These are phyloP conservation scores for Curvularia verruculosa DNA, from an alignment of 2,329 filamentous ascomycete genomes.

Conservation along the genomic window DNA sequence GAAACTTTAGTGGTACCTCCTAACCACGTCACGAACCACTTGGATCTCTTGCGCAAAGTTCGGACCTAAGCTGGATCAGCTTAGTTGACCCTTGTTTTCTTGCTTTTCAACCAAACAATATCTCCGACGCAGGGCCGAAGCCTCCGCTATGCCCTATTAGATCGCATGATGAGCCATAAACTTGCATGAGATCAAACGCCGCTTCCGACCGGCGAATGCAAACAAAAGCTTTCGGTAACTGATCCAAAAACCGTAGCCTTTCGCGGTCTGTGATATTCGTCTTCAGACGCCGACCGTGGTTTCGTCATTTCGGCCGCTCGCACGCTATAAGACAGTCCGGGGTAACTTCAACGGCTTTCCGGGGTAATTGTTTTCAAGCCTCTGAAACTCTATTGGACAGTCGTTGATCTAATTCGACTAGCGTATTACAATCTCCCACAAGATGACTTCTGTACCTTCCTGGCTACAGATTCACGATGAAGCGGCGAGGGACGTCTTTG, in stretches of 20 bases:
- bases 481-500: constrained; percentile 15
- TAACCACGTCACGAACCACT: not conserved
- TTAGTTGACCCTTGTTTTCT: not conserved
- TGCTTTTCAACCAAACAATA: not conserved
- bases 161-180: not conserved
- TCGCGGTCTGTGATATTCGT: not conserved
- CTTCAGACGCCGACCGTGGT: not conserved
- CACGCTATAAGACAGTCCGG: constrained; percentile 1
- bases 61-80: not conserved
- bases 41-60: not conserved
- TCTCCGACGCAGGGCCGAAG: constrained; percentile 6
- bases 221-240: not conserved
- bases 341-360: not conserved
- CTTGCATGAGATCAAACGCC: not conserved
- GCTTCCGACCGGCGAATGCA: not conserved
- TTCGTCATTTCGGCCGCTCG: not conserved
- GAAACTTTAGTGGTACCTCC: not conserved
- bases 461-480: constrained; percentile 15
- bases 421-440: not conserved
- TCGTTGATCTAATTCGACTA: not conserved
- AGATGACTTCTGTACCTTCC: constrained; percentile 5
- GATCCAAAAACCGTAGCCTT: not conserved
- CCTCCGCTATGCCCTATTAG: not conserved
- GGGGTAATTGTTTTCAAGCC: not conserved
- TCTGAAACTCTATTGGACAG: not conserved